Base-by-base conservation (phyloP, 2,329 filamentous ascomycete genomes). In the Rhynchosporium secalis region DNA sequence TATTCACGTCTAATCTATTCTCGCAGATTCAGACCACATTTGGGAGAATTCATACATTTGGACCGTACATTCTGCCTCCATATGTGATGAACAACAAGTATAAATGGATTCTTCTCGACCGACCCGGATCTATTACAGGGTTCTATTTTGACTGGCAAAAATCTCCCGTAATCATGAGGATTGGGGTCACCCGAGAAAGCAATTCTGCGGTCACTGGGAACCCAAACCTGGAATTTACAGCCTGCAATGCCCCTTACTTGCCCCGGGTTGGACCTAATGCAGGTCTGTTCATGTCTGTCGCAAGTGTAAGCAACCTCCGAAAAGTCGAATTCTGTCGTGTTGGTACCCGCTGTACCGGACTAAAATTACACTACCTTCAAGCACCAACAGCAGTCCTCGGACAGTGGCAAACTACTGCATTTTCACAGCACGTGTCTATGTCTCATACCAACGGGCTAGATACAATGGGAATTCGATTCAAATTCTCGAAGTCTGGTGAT, bases 91-190 rank as follows among this genome's bases (percentile, higher is more conserved):
- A 36, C 1, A 26, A 59, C 31, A 52, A 36, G 15, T 65, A 59
- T 56, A 63, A 52, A 33, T 65, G 61, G 58, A 61, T 65, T 57
- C 63, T 60, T 48, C 56, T 65, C 15, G 26, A 63, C 26, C 45
- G 46, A 12, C 46, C 26, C 13, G 61, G 61, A 54, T 65, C 26
- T 46, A 48, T 65, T 48, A 38, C 61, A 12, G 61, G 64, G 20
- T 61, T 65, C 31, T 65, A 63, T 51, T 61, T 56, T 43, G 58
- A 65, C 60, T 57, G 40, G 20, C 54, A 36, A 54, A 58, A 15
- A 13, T 47, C 47, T 55, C 4, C 47, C 38, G 33, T 33, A 57
- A 62, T 65, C 40, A 58, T 28, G 33, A 65, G 57, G n/a, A 48
- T 65, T n/a, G 57, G 52, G 15, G 43, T 65, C 41, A 59, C 28